These are phyloP conservation scores for Chlorella vulgaris DNA, from an alignment of 139 green algal species.

Conservation along the genomic window DNA sequence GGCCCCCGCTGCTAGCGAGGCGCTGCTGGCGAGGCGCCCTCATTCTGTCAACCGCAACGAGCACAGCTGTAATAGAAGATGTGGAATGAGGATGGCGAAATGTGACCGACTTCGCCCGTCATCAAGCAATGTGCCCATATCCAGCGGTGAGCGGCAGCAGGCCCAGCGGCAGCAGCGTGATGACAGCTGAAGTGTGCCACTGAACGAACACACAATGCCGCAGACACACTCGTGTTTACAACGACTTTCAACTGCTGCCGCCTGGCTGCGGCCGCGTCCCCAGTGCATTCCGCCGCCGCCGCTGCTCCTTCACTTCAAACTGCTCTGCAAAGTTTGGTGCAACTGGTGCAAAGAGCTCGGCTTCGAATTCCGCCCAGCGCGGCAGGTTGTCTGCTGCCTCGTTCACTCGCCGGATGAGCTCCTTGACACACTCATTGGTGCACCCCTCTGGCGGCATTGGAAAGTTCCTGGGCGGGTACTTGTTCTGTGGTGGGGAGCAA, in stretches of 20 bases:
- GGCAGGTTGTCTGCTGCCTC: constrained; percentile 45
- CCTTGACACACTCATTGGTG: constrained; percentile 41
- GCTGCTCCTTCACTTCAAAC: neutral
- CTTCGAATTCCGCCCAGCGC: constrained; percentile 32
- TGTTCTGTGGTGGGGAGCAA: neutral
- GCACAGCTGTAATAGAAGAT: too few relatives aligned
- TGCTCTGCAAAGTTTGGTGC: neutral
- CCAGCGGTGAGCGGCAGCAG: too few relatives aligned
- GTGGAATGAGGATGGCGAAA: too few relatives aligned
- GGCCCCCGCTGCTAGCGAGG: too few relatives aligned
- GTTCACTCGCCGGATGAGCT: constrained; percentile 45
- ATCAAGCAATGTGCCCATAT: too few relatives aligned
- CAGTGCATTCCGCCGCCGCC: neutral
- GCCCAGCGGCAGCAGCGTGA: too few relatives aligned
- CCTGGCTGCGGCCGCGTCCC: neutral
- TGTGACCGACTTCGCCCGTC: too few relatives aligned
- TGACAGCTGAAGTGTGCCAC: too few relatives aligned
- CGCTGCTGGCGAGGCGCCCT: too few relatives aligned
- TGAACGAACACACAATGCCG: too few relatives aligned
- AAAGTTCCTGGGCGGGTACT: constrained; percentile 48
- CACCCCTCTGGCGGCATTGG: constrained; percentile 52
- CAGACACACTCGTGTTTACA: too few relatives aligned
- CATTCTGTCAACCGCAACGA: too few relatives aligned
- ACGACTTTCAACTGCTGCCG: neutral
- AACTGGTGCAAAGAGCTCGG: neutral